Evolutionary conservation across 805 yeast species (phyloP), one percentile per base, ranked within the genome.

Genomic region (Candida yuanshanica): DNA sequence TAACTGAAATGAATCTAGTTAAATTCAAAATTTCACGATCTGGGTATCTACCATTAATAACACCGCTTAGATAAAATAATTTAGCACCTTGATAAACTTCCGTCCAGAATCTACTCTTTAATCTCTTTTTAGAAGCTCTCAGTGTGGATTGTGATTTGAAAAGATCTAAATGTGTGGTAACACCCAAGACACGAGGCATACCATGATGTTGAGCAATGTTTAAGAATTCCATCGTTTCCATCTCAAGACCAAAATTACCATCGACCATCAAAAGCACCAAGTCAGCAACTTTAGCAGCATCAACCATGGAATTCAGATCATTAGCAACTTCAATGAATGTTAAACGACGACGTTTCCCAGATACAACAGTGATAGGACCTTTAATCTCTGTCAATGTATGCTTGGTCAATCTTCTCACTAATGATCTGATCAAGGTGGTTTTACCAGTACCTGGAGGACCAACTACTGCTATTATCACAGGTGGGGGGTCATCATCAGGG

Each of bases 391-490:
- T 70, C 35, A 93, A 63, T 1, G 93, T 77, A 22, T 95, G 87
- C 62, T 93, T 93, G 5, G 98, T 79, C 62, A 87, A 74, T 59
- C 97, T 69, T 63, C 91, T 75, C 6, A 93, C 88, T 41, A 93
- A 68, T 7, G 97, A 88, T 60, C 88, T 83, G 55, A 93, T 87
- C 55, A 93, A 70, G 0, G 98, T 91, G 13, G 97, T 79, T 59
- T 93, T 93, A 49, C 99, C 99, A 0, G 98, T 93, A 13, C 99
- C 99, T 9, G 96, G 95, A 11, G 99, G 99, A 0, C 99, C 99
- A 11, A 93, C 96, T 7, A 93, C 95, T 0, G 96, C 96, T 20
- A 93, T 88, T 42, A 93, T 81, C 18, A 93, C 83, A 33, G 99
- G 99, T 17, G 97, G 97, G 4, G 98, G 96, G 52, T 87, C 95